phyloP scores from a whole-genome alignment of 2,329 filamentous ascomycete species.

The Claviceps sorghi region DNA sequence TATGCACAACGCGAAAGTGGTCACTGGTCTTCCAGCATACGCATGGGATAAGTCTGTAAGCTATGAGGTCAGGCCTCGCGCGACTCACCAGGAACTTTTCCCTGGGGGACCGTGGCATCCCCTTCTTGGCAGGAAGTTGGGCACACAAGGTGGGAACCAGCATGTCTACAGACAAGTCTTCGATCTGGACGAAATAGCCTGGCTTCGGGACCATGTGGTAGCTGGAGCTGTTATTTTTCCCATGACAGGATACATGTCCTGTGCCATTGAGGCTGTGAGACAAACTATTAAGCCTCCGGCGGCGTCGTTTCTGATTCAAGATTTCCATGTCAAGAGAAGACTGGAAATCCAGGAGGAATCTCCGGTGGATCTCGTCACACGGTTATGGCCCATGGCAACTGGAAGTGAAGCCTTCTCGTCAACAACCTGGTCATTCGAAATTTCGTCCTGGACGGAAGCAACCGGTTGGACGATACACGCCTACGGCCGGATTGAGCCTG shows the following conservation, averaged over 20 bases:
- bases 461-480: conserved; percentile 12
- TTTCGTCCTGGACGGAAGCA: conserved; percentile 11
- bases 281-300: background rate
- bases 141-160: conserved; percentile 11
- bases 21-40: conserved; percentile 14
- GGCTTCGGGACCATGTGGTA: conserved; percentile 21
- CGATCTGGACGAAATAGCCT: conserved; percentile 16
- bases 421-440: conserved; percentile 10
- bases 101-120: conserved; percentile 15
- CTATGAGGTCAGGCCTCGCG: conserved; percentile 1
- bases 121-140: conserved; percentile 12
- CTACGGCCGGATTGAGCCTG: conserved; percentile 11
- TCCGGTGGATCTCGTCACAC: conserved; percentile 14
- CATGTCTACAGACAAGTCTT: conserved; percentile 21
- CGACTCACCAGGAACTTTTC: conserved; percentile 13
- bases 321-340: conserved; percentile 10
- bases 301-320: conserved; percentile 5
- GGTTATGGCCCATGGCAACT: conserved; percentile 9
- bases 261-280: conserved; percentile 18
- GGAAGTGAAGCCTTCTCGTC: conserved; percentile 9
- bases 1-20: conserved; percentile 2
- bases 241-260: conserved; percentile 21
- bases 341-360: conserved; percentile 16
- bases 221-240: conserved; percentile 20
- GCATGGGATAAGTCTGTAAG: conserved; percentile 14